Base-by-base conservation (phyloP, 108 stramenopile species). In the Fragilaria crotonensis region DNA sequence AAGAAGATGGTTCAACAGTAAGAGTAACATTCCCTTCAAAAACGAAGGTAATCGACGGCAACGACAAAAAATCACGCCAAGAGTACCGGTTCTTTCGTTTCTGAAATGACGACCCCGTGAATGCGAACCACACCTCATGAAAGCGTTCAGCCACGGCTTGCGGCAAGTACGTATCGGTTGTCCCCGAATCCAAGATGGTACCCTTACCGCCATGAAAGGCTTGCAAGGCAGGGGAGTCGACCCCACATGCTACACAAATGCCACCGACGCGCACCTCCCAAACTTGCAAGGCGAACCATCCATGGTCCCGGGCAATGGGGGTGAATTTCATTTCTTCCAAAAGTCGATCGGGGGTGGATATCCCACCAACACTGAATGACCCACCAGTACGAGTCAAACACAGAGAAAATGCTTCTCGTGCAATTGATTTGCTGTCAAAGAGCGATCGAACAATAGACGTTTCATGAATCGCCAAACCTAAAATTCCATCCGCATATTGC, bases 401-500 rank as follows among this genome's bases (percentile, higher is more conserved):
- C 3, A 87, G 63, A 30, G 75, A 73, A 58, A 90, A 90, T 26
- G 85, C 71, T 54, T 79, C 47, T 25, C 63, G 63, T 22, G 67
- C 32, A 57, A 90, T 80, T 9, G 73, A 53, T n/a, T 69, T 66
- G 2, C 71, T 60, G 5, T 70, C 28, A 44, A 60, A 54, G 64
- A 75, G 64, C 1, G 61, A 52, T 5, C 52, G 54, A 3, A 85
- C 54, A 23, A 90, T 46, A n/a, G 80, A 81, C 2, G 70, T 70
- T n/a, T 79, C 66, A 60, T 79, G 73, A 9, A 70, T 73, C 9
- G 78, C 76, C 59, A 98, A 55, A 17, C 97, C 97, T 73, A 98
- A 89, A 50, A 98, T 98, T 19, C 97, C 97, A 72, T 96, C 88
- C 21, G 94, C 97, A 57, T 89, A 89, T 70, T 98, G 97, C 25